These are phyloP conservation scores for Aspergillus sp. DNA, from an alignment of 2,329 filamentous ascomycete species.

Conservation along the genomic window DNA sequence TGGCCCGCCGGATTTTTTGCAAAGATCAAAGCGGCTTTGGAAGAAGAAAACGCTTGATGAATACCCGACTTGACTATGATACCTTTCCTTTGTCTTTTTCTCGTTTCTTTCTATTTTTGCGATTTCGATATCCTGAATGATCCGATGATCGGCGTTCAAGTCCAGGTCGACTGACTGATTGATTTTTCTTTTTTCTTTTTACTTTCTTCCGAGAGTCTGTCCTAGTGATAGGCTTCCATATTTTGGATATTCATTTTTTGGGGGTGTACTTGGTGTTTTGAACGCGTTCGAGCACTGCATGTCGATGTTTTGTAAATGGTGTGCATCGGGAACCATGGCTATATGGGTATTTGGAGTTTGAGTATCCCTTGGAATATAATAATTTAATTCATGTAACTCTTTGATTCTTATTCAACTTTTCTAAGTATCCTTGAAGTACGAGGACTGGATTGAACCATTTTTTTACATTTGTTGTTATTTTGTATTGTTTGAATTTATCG, in stretches of 20 bases:
- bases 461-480: too few species aligned
- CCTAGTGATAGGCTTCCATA: constrained; percentile 3
- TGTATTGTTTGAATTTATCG: too few species aligned
- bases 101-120: constrained; percentile 7
- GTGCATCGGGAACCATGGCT: constrained; percentile 2
- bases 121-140: constrained; percentile 25
- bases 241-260: constrained; percentile 9
- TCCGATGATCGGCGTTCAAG: constrained; percentile 13
- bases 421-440: too few species aligned
- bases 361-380: not conserved
- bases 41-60: constrained; percentile 34
- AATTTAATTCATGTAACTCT: not conserved
- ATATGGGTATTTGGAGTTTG: not conserved
- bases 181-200: constrained; percentile 8
- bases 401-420: too few species aligned
- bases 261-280: constrained; percentile 7
- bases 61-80: constrained; percentile 14
- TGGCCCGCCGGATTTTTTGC: constrained; percentile 47
- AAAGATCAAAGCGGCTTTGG: constrained; percentile 42
- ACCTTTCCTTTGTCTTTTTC: constrained; percentile 18
- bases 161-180: constrained; percentile 2
- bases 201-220: not conserved
- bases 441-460: too few species aligned
- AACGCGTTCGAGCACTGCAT: constrained; percentile 12
- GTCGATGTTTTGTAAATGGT: not conserved